These are phyloP conservation scores for Scenedesmus sp. DNA, from an alignment of 163 green algal species.

Conservation along the genomic window DNA sequence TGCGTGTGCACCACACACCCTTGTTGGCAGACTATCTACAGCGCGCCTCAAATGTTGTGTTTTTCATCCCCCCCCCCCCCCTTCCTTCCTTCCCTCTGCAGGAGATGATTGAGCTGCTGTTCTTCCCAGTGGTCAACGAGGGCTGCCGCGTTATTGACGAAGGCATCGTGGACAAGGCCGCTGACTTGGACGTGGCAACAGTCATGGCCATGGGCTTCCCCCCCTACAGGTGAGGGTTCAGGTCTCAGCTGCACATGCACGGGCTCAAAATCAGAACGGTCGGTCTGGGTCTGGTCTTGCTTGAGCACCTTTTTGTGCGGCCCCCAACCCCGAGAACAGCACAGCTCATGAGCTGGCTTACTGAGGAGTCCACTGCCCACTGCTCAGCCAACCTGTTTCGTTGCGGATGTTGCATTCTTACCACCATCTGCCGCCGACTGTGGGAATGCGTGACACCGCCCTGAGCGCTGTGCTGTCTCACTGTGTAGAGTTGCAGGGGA, in stretches of 20 bases:
- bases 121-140: slow-evolving; percentile 99
- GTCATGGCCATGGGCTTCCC: slow-evolving; percentile 99
- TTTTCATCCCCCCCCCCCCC: neutral
- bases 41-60: too few relatives aligned
- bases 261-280: neutral
- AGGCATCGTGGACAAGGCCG: slow-evolving; percentile 96
- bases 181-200: slow-evolving; percentile 96
- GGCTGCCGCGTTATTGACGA: slow-evolving; percentile 91
- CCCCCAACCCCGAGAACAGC: too few relatives aligned
- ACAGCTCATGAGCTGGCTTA: too few relatives aligned
- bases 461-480: too few relatives aligned
- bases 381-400: too few relatives aligned
- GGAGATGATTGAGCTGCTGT: slow-evolving; percentile 97
- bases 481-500: too few relatives aligned
- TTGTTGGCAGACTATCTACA: too few relatives aligned
- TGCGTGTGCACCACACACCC: slow-evolving; percentile 92
- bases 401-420: too few relatives aligned
- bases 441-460: too few relatives aligned
- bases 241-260: neutral
- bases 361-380: too few relatives aligned
- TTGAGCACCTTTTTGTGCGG: too few relatives aligned
- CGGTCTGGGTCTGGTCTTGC: neutral
- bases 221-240: slow-evolving; percentile 72
- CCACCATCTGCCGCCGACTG: too few relatives aligned
- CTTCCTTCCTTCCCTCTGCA: slow-evolving; percentile 35